phyloP scores from a whole-genome alignment of 2,329 filamentous ascomycete species.

The Aureobasidium mangrovei region DNA sequence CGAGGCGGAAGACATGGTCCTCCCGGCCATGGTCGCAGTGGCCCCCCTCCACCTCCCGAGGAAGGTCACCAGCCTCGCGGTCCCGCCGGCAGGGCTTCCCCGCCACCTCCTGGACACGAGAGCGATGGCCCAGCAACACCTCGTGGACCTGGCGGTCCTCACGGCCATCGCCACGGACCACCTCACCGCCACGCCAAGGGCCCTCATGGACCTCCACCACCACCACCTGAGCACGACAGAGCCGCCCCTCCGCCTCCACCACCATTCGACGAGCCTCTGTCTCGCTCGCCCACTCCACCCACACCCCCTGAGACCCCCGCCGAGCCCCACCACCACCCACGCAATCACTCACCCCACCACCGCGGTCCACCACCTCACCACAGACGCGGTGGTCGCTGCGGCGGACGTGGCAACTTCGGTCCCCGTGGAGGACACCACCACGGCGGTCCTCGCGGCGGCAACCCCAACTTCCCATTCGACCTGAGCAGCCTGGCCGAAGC shows the following conservation, averaged over 20 bases:
- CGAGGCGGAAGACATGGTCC: constrained; percentile 13
- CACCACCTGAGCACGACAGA: neutral
- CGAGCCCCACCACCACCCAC: constrained; percentile 10
- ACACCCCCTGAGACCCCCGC: constrained; percentile 23
- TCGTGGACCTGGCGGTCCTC: neutral
- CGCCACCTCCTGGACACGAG: constrained; percentile 15
- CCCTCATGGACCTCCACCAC: neutral
- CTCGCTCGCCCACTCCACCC: constrained; percentile 12
- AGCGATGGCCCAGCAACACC: neutral
- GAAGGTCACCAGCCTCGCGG: neutral
- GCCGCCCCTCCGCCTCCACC: constrained; percentile 18
- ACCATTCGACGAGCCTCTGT: constrained; percentile 12
- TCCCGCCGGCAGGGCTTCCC: neutral
- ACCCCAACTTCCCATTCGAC: constrained; percentile 12
- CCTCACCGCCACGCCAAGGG: neutral
- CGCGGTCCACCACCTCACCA: constrained; percentile 15
- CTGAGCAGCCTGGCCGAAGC: constrained; percentile 15
- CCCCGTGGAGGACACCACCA: constrained; percentile 13
- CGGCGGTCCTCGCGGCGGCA: constrained; percentile 19
- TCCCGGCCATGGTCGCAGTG: neutral
- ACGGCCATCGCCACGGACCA: neutral
- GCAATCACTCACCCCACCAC: neutral
- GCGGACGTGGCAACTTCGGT: neutral
- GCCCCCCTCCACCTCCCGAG: constrained; percentile 5
- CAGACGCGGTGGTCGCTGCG: neutral